A percentile compares a stretch with the other conserved stretches of the same genome.
Conservation (phyloP, 2,329 filamentous ascomycete genomes). For the Calonectria crousiana region DNA sequence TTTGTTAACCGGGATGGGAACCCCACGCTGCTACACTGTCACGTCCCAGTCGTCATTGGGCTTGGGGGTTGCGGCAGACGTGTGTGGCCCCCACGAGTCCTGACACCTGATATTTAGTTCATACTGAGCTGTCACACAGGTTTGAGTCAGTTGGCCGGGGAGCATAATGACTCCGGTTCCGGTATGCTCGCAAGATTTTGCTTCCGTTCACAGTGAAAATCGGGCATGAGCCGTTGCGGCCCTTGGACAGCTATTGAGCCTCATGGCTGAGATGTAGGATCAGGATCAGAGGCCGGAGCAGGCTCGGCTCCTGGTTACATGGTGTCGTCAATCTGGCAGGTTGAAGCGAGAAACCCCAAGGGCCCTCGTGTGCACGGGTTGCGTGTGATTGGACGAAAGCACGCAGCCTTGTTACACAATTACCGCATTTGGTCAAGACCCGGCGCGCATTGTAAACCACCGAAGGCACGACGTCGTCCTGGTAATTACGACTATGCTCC, state of each 20-base stretch:
- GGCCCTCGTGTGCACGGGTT: not conserved
- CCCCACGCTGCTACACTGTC: not conserved
- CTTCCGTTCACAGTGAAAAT: not conserved
- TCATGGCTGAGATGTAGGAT: too few relatives aligned
- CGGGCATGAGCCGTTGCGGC: too few relatives aligned
- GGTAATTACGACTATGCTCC: not conserved
- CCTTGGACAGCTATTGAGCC: too few relatives aligned
- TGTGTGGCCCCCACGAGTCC: not conserved
- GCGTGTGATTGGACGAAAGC: not conserved
- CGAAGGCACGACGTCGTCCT: not conserved
- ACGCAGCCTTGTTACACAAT: not conserved
- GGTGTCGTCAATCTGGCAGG: not conserved
- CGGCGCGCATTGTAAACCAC: not conserved
- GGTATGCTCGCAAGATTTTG: not conserved
- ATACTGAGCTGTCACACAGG: not conserved
- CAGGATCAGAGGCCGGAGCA: not conserved
- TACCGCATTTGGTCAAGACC: not conserved
- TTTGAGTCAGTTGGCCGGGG: not conserved
- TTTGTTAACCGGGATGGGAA: not conserved
- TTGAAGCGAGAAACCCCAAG: not conserved
- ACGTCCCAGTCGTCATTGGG: not conserved
- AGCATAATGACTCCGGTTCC: not conserved
- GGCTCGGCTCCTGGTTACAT: not conserved
- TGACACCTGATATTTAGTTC: not conserved
- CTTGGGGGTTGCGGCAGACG: not conserved